Evolutionary conservation across 345 rosid genomes (phyloP).

Genomic region (Camelina neglecta): DNA sequence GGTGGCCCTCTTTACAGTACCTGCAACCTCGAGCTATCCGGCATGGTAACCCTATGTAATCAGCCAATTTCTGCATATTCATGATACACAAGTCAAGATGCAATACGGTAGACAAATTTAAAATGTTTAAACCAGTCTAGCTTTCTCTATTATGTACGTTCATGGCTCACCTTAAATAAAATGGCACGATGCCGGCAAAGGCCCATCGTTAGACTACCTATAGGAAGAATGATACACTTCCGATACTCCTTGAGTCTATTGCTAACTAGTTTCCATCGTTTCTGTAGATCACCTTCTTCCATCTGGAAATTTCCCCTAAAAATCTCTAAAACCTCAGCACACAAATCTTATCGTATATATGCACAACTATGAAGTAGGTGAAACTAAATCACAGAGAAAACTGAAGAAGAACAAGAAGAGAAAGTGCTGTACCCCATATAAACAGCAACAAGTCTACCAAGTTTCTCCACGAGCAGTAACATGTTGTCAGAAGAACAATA

Average conservation of each 20-base stretch:
- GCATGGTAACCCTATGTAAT: conserved; percentile 91
- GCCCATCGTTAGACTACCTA: conserved; percentile 84
- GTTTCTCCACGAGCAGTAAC: conserved; percentile 73
- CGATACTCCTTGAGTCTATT: conserved; percentile 66
- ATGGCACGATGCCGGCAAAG: conserved; percentile 97
- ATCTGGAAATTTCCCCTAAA: conserved; percentile 72
- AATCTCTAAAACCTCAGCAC: conserved; percentile 42
- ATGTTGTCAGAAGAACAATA: conserved; percentile 74
- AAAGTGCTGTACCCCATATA: conserved; percentile 73
- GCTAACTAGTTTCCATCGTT: conserved; percentile 79
- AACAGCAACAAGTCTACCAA: conserved; percentile 85
- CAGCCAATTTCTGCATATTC: conserved; percentile 88
- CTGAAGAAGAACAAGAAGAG: not conserved
- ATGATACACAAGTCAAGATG: conserved; percentile 20
- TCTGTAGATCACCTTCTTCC: conserved; percentile 86
- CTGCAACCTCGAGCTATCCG: conserved; percentile 97
- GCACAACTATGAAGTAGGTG: conserved; percentile 10
- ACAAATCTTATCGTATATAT: not conserved
- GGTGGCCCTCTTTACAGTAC: conserved; percentile 80
- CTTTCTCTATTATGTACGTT: not conserved
- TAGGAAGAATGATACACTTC: conserved; percentile 82
- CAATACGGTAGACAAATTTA: too few relatives aligned
- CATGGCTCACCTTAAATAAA: conserved; percentile 74
- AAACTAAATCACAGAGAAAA: not conserved
- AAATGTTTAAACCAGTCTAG: not conserved